These are phyloP conservation scores for Botrytis elliptica DNA, from an alignment of 2,329 filamentous ascomycete species.

Conservation along the genomic window DNA sequence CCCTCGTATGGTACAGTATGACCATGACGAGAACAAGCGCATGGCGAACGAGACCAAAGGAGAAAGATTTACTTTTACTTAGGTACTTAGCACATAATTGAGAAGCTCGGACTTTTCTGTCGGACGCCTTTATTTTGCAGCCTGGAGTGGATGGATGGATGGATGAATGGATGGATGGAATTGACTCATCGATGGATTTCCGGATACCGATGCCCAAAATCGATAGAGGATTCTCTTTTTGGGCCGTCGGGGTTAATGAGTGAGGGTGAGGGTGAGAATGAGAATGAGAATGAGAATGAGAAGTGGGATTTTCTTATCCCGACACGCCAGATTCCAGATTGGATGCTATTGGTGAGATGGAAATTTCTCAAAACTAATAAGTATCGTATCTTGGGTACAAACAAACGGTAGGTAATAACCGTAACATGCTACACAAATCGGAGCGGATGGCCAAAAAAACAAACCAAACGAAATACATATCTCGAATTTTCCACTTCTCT, in stretches of 20 bases:
- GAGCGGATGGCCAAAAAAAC: background rate
- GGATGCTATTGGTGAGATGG: background rate
- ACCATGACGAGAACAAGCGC: conserved; percentile 4
- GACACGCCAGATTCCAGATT: background rate
- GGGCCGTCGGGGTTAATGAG: background rate
- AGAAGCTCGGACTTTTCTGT: conserved; percentile 2
- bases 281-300: background rate
- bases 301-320: background rate
- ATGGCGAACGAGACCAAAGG: background rate
- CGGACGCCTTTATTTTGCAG: conserved; percentile 3
- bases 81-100: background rate
- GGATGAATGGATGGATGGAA: background rate
- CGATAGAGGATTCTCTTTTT: background rate
- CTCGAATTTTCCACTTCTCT: background rate
- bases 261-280: too few relatives aligned
- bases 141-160: conserved; percentile 1
- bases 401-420: background rate
- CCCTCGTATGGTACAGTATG: background rate
- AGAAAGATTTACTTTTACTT: background rate
- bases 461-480: background rate
- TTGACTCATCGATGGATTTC: conserved; percentile 14
- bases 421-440: background rate
- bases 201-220: background rate
- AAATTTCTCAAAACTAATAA: background rate
- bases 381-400: background rate